A percentile compares a stretch with the other conserved stretches of the same genome.
Evolutionary conservation across 345 rosid genomes (phyloP).

Genomic region (Melaleuca quinquenervia): DNA sequence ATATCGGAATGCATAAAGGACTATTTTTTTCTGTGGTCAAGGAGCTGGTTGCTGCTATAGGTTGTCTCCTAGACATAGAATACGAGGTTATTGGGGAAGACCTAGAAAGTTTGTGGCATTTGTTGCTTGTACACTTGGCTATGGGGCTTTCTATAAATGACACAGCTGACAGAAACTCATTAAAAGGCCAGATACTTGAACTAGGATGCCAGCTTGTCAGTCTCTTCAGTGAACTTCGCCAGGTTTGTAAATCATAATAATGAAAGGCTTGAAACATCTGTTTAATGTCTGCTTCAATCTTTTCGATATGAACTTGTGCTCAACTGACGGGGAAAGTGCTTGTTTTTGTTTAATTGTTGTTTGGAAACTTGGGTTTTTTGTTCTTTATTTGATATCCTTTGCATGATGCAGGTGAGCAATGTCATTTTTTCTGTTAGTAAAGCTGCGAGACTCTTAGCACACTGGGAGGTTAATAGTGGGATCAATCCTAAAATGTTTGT

Average conservation of each 20-base stretch:
- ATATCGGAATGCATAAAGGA: conserved; percentile 16
- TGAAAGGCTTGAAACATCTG: not conserved
- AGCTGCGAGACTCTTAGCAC: conserved; percentile 48
- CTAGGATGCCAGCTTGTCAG: conserved; percentile 69
- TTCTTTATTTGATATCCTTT: conserved; percentile 1
- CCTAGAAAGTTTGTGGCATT: conserved; percentile 51
- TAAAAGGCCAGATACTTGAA: conserved; percentile 28
- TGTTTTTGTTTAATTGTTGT: not conserved
- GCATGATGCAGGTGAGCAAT: conserved; percentile 53
- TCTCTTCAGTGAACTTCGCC: conserved; percentile 79
- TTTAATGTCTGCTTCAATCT: not conserved
- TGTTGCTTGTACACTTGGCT: conserved; percentile 50
- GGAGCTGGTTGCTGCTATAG: conserved; percentile 47
- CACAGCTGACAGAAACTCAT: conserved; percentile 15
- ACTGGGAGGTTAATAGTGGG: conserved; percentile 13
- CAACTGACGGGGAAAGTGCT: not conserved
- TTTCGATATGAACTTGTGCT: not conserved
- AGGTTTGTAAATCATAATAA: conserved; percentile 46
- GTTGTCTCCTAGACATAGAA: conserved; percentile 64
- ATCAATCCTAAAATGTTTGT: conserved; percentile 2
- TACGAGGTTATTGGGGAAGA: conserved; percentile 67
- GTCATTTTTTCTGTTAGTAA: conserved; percentile 55
- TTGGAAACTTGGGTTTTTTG: not conserved
- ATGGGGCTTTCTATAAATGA: conserved; percentile 23
- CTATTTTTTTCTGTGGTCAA: conserved; percentile 35